Base-by-base conservation (phyloP, 257 asterid species). In the Penstemon eatonii region DNA sequence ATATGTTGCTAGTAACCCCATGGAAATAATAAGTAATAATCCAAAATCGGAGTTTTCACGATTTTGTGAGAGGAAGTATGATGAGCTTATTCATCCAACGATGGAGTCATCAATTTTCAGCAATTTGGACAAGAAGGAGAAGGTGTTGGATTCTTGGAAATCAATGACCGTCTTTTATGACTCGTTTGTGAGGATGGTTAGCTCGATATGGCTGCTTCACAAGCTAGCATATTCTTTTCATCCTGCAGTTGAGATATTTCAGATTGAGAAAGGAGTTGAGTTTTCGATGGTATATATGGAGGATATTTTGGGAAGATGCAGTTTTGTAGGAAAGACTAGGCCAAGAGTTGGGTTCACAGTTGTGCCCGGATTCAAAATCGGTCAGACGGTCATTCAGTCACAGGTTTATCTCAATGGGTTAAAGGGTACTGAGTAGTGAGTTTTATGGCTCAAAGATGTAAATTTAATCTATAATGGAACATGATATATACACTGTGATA, bases 181-280 rank as follows among this genome's bases (percentile, higher is more conserved):
- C 80, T 85, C 85, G 53, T 94, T 89, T 80, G 89, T 94, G 52
- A 81, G 87, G 80, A 86, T 91, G 96, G 86, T 96, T 15, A 91
- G 98, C 85, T 84, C 99, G 0, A 71, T 87, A 59, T 94, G 99
- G 99, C 78, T 87, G 77, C 93, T 91, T 54, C 98, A 94, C 77
- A 89, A 87, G 85, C 60, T 94, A 77, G 96, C 96, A 0, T 82
- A 78, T 73, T 87, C 90, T 0, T 91, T 91, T 67, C 76, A 75
- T 68, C 98, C 97, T 0, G 66, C 63, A 1, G 93, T 89, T 56
- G 90, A 91, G 86, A 87, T 94, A 75, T 94, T 94, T 79, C 97
- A 82, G 75, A 95, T 94, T 43, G 91, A 85, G 80, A 85, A 77
- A 72, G 96, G 96, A 25, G 91, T 65, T 0, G 95, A 86, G 56